phyloP scores from a whole-genome alignment of 257 asterid genomes.

The Solanum corneliomulleri region DNA sequence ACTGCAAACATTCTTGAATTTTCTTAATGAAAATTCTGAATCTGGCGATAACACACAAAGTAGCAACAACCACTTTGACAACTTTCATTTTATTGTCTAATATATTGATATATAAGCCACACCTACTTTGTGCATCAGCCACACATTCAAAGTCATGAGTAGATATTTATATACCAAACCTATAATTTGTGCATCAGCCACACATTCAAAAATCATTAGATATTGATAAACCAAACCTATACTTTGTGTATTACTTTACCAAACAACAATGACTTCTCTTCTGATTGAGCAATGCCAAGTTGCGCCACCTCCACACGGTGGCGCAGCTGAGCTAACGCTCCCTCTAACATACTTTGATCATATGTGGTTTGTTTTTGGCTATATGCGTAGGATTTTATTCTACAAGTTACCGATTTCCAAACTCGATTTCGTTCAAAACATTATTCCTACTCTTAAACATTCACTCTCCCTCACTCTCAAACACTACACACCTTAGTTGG shows the following conservation, averaged over 20 bases:
- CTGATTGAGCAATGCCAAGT: not conserved
- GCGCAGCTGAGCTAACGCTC: not conserved
- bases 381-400: not conserved
- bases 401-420: not conserved
- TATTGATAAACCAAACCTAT: no score
- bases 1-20: no score
- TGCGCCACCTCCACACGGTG: not conserved
- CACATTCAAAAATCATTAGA: no score
- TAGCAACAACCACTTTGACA: no score
- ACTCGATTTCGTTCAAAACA: not conserved
- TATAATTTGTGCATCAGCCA: no score
- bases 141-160: no score
- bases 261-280: not conserved
- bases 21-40: no score
- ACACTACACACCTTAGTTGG: not conserved
- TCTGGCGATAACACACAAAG: fast-evolving
- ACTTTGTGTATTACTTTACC: no score
- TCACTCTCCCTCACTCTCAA: not conserved
- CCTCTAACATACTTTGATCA: slow-evolving; percentile 3
- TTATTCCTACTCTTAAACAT: not conserved
- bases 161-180: no score
- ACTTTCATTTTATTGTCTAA: no score
- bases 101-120: no score
- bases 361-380: not conserved
- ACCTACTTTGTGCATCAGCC: no score